A percentile compares a stretch with the other conserved stretches of the same genome.
phyloP scores from a whole-genome alignment of 176 grass and related monocot species.

The Pharus latifolius region DNA sequence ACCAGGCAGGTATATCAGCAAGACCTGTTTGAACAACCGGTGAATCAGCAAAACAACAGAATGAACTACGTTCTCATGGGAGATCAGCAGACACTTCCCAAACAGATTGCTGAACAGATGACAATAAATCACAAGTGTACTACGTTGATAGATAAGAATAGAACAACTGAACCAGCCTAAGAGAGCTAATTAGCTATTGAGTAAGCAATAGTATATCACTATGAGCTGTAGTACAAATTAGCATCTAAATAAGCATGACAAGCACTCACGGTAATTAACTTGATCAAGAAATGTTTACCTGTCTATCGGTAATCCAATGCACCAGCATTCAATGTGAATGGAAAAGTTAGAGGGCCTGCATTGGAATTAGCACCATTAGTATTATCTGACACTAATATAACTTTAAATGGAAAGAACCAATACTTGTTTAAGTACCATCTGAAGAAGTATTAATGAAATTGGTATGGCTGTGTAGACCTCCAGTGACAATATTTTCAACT shows the following conservation, averaged over 20 bases:
- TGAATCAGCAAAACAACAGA: background rate
- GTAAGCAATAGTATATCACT: no score
- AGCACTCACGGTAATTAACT: no score
- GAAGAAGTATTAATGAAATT: constrained; percentile 46
- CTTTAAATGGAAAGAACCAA: background rate
- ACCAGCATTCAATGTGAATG: constrained; percentile 52
- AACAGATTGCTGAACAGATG: background rate
- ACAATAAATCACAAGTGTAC: no score
- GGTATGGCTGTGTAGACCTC: constrained; percentile 50
- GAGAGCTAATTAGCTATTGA: no score
- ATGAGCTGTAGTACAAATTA: no score
- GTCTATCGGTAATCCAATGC: constrained; percentile 52
- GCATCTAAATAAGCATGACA: no score
- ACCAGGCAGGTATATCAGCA: constrained; percentile 1
- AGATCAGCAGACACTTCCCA: background rate
- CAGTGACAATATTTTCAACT: constrained; percentile 61
- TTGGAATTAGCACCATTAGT: constrained; percentile 19
- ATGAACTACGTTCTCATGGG: background rate
- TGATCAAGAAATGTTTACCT: constrained; percentile 19
- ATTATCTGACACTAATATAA: background rate
- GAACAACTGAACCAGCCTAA: no score
- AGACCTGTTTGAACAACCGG: background rate
- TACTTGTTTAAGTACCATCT: constrained; percentile 48
- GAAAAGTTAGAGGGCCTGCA: constrained; percentile 69
- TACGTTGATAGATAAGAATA: no score